phyloP scores from a whole-genome alignment of 192 early-diverging fungal genomes.

The Umbelopsis sp. region DNA sequence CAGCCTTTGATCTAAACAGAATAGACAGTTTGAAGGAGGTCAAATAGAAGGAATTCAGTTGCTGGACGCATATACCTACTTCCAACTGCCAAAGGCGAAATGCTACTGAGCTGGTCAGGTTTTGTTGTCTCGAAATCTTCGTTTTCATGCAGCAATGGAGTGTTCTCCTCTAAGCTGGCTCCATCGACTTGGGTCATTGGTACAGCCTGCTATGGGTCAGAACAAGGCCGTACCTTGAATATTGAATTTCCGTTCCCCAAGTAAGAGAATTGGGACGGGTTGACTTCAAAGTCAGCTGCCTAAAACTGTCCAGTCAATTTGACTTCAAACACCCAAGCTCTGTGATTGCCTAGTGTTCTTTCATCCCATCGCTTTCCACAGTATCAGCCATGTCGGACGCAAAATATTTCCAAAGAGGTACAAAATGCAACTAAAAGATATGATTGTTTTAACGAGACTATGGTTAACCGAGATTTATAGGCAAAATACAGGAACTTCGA shows the following conservation, averaged over 20 bases:
- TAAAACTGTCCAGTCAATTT: neutral
- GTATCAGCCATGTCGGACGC: conserved; percentile 51
- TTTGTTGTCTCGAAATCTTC: neutral
- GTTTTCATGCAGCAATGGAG: neutral
- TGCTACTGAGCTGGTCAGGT: neutral
- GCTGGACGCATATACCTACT: neutral
- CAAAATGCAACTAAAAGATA: neutral
- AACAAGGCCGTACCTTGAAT: no score
- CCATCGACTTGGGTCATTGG: neutral
- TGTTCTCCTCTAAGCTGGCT: neutral
- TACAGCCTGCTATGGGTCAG: no score
- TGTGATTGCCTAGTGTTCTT: neutral
- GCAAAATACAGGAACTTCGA: conserved; percentile 89
- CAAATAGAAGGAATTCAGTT: neutral
- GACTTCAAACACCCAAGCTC: neutral
- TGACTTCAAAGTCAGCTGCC: neutral
- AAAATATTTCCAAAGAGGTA: conserved; percentile 63
- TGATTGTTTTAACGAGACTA: neutral
- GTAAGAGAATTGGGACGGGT: no score
- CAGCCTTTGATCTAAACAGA: neutral
- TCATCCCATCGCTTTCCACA: neutral
- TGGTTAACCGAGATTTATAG: conserved; percentile 43
- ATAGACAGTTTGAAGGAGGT: neutral
- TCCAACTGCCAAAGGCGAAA: conserved; percentile 6
- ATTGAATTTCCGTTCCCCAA: no score